Base-by-base conservation (phyloP, 345 rosid genomes). In the Citrus maxima region DNA sequence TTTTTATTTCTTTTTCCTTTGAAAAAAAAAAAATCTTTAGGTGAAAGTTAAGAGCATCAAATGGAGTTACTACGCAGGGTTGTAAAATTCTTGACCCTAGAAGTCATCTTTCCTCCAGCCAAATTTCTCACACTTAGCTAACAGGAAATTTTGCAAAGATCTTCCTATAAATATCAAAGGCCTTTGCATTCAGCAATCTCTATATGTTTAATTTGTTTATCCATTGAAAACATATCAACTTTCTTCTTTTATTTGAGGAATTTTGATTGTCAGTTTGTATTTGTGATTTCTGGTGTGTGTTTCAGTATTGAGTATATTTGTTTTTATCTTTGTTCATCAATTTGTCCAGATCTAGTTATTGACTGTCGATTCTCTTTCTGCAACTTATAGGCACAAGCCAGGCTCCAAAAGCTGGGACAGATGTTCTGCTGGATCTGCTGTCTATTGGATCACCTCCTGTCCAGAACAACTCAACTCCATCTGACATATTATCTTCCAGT, bases 371-470 rank as follows among this genome's bases (percentile, higher is more conserved):
- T 46, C 32, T 70, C 32, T 28, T 62, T 62, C 21, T 24, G 34
- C 40, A 32, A 60, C 40, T 74, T 79, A 67, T 68, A 92, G 98
- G 88, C 64, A 64, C 84, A 75, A 86, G 72, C 77, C 92, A 87
- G 81, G 88, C 91, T 84, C 88, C 94, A 74, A 95, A 86, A 82
- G 90, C 90, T 30, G 91, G 93, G 73, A 80, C 97, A 40, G 97
- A 96, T 87, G 90, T 87, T 79, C 90, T 96, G 75, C 81, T 94
- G 78, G 98, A 93, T 90, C 90, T 94, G 77, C 82, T 94, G 87
- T 96, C 99, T 62, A 89, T 94, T 79, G 98, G 98, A 84, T 80
- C 92, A 42, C 82, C 93, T 74, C 88, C 91, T n/a, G 85, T 79
- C 49, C 96, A 88, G 80, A 90, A 75, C 84, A 87, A 75, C 81